Evolutionary conservation across 495 filamentous ascomycete genomes (phyloP).

Genomic region (Bombardia bombarda): DNA sequence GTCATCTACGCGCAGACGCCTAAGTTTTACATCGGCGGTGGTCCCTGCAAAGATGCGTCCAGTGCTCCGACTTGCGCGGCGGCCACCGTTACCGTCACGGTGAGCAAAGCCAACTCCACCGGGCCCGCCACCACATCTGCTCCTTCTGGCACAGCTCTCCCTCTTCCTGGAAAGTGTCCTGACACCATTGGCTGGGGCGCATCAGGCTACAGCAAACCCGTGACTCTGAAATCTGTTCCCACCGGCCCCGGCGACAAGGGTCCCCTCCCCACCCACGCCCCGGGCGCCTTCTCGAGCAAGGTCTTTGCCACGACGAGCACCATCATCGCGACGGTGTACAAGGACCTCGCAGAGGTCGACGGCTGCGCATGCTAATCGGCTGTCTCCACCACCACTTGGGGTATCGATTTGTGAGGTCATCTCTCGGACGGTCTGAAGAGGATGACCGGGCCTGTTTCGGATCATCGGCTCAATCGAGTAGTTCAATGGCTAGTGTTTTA

Average conservation of each 20-base stretch:
- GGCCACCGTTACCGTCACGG: slow-evolving; percentile 24
- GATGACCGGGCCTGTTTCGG: no score
- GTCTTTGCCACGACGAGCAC: slow-evolving; percentile 12
- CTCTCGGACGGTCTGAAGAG: no score
- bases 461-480: no score
- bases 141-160: slow-evolving; percentile 2
- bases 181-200: slow-evolving; percentile 20
- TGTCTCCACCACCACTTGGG: no score
- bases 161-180: slow-evolving; percentile 14
- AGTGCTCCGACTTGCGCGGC: slow-evolving; percentile 13
- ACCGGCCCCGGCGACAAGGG: slow-evolving; percentile 2
- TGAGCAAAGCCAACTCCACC: slow-evolving; percentile 16
- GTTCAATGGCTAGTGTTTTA: no score
- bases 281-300: not conserved
- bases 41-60: slow-evolving; percentile 12
- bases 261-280: slow-evolving; percentile 4
- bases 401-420: no score
- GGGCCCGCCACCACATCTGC: slow-evolving; percentile 1
- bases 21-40: slow-evolving; percentile 29
- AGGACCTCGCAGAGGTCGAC: slow-evolving; percentile 17
- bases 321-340: slow-evolving; percentile 19
- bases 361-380: slow-evolving; percentile 4
- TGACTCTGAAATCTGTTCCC: slow-evolving; percentile 12
- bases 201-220: slow-evolving; percentile 18
- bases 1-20: slow-evolving; percentile 40